phyloP scores from a whole-genome alignment of 768 basidiomycete genomes.

The Termitomyces sp. region DNA sequence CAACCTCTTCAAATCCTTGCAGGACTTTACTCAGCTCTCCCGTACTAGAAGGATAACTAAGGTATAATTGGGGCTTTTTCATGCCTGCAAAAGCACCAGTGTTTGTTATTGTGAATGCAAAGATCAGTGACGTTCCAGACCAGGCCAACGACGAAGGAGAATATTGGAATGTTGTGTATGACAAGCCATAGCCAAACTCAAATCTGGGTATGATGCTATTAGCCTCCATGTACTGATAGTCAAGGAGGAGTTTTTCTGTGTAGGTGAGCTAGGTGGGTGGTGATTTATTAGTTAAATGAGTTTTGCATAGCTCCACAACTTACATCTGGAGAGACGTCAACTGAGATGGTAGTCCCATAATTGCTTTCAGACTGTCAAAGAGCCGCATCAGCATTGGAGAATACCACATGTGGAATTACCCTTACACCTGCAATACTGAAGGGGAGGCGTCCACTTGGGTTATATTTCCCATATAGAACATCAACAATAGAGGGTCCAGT shows the following conservation, averaged over 20 bases:
- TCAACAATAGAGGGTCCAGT: slow-evolving; percentile 75
- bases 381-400: background rate
- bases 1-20: slow-evolving; percentile 46
- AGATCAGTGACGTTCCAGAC: slow-evolving; percentile 25
- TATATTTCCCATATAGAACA: slow-evolving; percentile 70
- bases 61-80: slow-evolving; percentile 51
- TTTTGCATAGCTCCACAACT: background rate
- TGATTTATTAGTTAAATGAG: background rate
- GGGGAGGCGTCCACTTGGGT: slow-evolving; percentile 69
- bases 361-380: slow-evolving; percentile 27
- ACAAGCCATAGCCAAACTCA: slow-evolving; percentile 71
- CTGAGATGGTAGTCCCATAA: slow-evolving; percentile 41
- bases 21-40: slow-evolving; percentile 47
- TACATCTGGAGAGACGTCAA: slow-evolving; percentile 19
- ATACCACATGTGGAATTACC: background rate
- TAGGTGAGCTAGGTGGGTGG: slow-evolving; percentile 47
- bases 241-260: slow-evolving; percentile 58
- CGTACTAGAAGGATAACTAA: slow-evolving; percentile 41
- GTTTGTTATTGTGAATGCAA: slow-evolving; percentile 44
- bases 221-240: slow-evolving; percentile 63
- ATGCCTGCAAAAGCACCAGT: slow-evolving; percentile 43
- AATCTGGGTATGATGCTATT: slow-evolving; percentile 48
- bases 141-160: slow-evolving; percentile 38
- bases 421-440: slow-evolving; percentile 68
- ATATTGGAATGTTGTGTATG: slow-evolving; percentile 70